Evolutionary conservation across 2,329 filamentous ascomycete species (phyloP).

Genomic region (Ceratocystis cubensis): DNA sequence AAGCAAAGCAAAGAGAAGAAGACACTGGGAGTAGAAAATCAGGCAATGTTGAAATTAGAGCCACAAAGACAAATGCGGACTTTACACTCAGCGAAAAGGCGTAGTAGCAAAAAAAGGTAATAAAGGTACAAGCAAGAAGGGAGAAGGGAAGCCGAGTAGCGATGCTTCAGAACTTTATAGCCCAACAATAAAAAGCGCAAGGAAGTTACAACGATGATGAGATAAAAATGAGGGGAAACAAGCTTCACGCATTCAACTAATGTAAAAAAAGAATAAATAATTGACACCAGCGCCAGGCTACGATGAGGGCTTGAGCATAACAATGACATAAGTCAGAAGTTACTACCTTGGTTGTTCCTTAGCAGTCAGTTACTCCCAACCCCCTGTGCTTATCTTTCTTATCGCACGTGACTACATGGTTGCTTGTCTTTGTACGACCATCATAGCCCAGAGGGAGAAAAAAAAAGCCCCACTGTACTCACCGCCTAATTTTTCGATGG

Average conservation of each 20-base stretch:
- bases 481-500: constrained; percentile 18
- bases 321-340: constrained; percentile 6
- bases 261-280: not conserved
- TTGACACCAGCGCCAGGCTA: not conserved
- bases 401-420: constrained; percentile 5
- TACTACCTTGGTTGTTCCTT: no score
- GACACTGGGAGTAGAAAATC: not conserved
- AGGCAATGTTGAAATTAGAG: not conserved
- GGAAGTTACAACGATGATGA: not conserved
- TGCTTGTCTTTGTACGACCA: not conserved
- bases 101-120: not conserved
- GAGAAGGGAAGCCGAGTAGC: not conserved
- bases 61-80: not conserved
- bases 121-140: not conserved
- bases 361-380: not conserved
- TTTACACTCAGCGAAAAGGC: not conserved
- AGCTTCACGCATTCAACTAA: not conserved
- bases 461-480: constrained; percentile 13
- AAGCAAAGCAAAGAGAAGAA: not conserved
- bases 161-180: not conserved
- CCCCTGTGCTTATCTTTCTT: not conserved
- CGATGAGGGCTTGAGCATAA: not conserved
- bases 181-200: not conserved
- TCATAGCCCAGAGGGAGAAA: not conserved
- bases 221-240: not conserved